Conservation (phyloP, 805 yeast genomes). For the Ogataea angusta region DNA sequence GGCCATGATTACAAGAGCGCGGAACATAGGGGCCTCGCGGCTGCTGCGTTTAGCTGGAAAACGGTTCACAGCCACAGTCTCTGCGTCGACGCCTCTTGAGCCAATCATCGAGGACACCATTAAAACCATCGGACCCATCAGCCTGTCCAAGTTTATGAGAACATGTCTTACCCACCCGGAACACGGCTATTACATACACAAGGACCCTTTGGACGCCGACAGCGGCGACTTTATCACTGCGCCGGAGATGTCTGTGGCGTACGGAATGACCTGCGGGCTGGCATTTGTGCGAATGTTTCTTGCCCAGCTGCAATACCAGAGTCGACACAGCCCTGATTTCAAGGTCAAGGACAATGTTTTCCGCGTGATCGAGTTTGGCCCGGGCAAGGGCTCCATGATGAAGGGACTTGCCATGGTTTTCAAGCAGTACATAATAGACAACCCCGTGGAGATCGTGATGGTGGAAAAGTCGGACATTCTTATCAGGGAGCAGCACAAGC, state of each 20-base stretch:
- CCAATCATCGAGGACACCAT: conserved; percentile 45
- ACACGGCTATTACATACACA: conserved; percentile 74
- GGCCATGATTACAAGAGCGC: not conserved
- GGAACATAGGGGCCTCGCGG: not conserved
- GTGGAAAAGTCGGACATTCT: conserved; percentile 73
- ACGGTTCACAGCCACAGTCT: not conserved
- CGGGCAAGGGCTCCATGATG: conserved; percentile 81
- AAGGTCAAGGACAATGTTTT: conserved; percentile 32
- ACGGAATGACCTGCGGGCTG: conserved; percentile 80
- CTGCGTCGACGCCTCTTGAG: conserved; percentile 1
- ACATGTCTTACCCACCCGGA: conserved; percentile 78
- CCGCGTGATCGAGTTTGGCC: conserved; percentile 74
- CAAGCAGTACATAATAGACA: conserved; percentile 36
- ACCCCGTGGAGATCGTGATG: conserved; percentile 46
- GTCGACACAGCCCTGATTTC: conserved; percentile 19
- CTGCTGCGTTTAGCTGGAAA: not conserved
- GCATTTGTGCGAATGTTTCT: conserved; percentile 64
- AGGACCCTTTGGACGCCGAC: conserved; percentile 54
- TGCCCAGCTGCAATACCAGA: conserved; percentile 48
- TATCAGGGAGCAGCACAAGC: conserved; percentile 50
- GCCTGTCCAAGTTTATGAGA: conserved; percentile 72
- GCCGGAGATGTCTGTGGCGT: conserved; percentile 83
- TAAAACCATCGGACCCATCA: conserved; percentile 71
- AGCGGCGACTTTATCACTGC: conserved; percentile 79
- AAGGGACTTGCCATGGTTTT: conserved; percentile 54